A percentile compares a stretch with the other conserved stretches of the same genome.
Evolutionary conservation across 2,329 filamentous ascomycete species (phyloP).

Genomic region (Ophiostoma quercus): DNA sequence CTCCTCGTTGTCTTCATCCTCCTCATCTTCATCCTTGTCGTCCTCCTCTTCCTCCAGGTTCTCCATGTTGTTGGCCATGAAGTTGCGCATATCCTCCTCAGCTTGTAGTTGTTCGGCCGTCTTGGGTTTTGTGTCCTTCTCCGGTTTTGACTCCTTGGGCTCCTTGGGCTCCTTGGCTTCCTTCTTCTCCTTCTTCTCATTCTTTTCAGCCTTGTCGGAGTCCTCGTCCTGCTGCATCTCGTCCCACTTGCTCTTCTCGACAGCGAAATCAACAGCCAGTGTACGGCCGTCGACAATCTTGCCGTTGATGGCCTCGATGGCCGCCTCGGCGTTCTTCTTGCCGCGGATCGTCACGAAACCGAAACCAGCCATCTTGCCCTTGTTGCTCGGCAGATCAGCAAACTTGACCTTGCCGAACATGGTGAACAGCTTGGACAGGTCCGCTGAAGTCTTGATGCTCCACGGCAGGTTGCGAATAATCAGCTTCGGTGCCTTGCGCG

Average conservation of each 20-base stretch:
- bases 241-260: conserved; percentile 84
- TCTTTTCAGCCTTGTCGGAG: conserved; percentile 27
- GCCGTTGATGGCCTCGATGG: conserved; percentile 78
- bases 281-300: conserved; percentile 83
- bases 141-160: conserved; percentile 18
- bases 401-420: conserved; percentile 90
- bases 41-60: conserved; percentile 50
- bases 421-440: conserved; percentile 72
- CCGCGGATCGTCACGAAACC: conserved; percentile 88
- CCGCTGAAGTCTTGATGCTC: conserved; percentile 83
- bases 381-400: conserved; percentile 74
- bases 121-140: conserved; percentile 30
- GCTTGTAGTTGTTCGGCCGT: conserved; percentile 34
- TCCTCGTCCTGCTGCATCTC: conserved; percentile 47
- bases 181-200: conserved; percentile 31
- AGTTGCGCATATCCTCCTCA: conserved; percentile 45
- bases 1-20: conserved; percentile 44
- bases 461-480: conserved; percentile 94
- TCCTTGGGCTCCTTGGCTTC: conserved; percentile 30
- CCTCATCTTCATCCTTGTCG: conserved; percentile 42
- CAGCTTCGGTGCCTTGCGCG: conserved; percentile 62
- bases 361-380: conserved; percentile 74
- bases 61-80: conserved; percentile 53
- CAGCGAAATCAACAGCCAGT: conserved; percentile 93
- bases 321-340: conserved; percentile 84